Conservation (phyloP, 306 rosid genomes). For the Corylus heterophylla region DNA sequence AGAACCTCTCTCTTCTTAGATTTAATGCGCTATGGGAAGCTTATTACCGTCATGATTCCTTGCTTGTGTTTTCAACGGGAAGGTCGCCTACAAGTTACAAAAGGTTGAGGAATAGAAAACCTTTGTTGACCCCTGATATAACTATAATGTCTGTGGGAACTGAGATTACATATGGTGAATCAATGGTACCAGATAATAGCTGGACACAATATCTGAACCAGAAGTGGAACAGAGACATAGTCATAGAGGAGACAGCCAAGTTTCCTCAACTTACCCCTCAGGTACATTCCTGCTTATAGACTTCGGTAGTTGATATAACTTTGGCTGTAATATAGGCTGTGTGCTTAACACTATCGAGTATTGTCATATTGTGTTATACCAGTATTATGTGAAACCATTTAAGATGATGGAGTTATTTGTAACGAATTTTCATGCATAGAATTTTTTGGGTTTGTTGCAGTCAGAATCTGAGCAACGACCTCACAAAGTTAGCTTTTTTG, state of each 20-base stretch:
- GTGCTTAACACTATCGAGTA: background rate
- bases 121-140: slow-evolving; percentile 77
- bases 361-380: background rate
- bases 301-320: background rate
- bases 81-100: slow-evolving; percentile 63
- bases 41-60: slow-evolving; percentile 69
- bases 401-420: slow-evolving; percentile 11
- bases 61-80: slow-evolving; percentile 88
- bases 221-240: slow-evolving; percentile 67
- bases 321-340: background rate
- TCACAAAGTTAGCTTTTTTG: slow-evolving; percentile 80
- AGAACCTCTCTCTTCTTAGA: slow-evolving; percentile 58
- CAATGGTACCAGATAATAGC: slow-evolving; percentile 52
- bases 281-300: slow-evolving; percentile 36
- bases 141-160: slow-evolving; percentile 82
- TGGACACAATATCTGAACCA: slow-evolving; percentile 59
- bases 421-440: slow-evolving; percentile 10
- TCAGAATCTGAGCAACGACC: slow-evolving; percentile 73
- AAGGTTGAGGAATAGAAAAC: slow-evolving; percentile 54
- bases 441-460: slow-evolving; percentile 48
- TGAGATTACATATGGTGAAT: slow-evolving; percentile 68
- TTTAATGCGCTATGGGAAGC: slow-evolving; percentile 87
- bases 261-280: slow-evolving; percentile 70
- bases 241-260: slow-evolving; percentile 65
- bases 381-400: background rate